Conservation (phyloP, 2,329 filamentous ascomycete genomes). For the Verticillium nubilum region DNA sequence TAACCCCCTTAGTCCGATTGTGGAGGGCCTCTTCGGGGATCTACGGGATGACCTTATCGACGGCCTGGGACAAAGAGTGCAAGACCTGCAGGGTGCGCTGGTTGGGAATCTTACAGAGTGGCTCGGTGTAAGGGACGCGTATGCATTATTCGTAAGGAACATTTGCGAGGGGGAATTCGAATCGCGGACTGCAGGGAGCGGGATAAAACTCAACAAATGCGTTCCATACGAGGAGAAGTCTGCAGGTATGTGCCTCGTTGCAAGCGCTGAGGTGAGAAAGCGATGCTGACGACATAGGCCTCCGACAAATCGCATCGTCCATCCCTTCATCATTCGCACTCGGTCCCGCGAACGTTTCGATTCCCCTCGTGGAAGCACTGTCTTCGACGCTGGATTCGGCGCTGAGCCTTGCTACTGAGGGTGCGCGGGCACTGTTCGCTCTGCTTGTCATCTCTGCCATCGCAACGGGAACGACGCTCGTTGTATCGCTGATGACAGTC, state of each 20-base stretch:
- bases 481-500: slow-evolving; percentile 12
- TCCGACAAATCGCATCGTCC: slow-evolving; percentile 14
- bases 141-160: slow-evolving; percentile 14
- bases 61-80: slow-evolving; percentile 9
- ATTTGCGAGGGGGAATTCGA: slow-evolving; percentile 16
- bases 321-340: slow-evolving; percentile 16
- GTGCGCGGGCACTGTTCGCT: slow-evolving; percentile 11
- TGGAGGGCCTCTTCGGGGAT: slow-evolving; percentile 5
- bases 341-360: slow-evolving; percentile 14
- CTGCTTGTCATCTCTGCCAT: slow-evolving; percentile 13
- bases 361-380: slow-evolving; percentile 14
- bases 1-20: background rate
- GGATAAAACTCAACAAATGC: slow-evolving; percentile 7
- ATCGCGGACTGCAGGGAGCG: slow-evolving; percentile 5
- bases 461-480: slow-evolving; percentile 8
- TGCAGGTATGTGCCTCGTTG: background rate
- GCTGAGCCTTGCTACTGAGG: slow-evolving; percentile 9
- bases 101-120: slow-evolving; percentile 14
- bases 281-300: slow-evolving; percentile 3
- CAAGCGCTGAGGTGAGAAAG: background rate
- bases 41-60: slow-evolving; percentile 10
- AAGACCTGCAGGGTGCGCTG: slow-evolving; percentile 16
- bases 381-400: slow-evolving; percentile 8
- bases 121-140: slow-evolving; percentile 15
- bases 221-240: slow-evolving; percentile 7